Evolutionary conservation across 140 eudicot genomes (phyloP).

Genomic region (Oenanthe javanica): DNA sequence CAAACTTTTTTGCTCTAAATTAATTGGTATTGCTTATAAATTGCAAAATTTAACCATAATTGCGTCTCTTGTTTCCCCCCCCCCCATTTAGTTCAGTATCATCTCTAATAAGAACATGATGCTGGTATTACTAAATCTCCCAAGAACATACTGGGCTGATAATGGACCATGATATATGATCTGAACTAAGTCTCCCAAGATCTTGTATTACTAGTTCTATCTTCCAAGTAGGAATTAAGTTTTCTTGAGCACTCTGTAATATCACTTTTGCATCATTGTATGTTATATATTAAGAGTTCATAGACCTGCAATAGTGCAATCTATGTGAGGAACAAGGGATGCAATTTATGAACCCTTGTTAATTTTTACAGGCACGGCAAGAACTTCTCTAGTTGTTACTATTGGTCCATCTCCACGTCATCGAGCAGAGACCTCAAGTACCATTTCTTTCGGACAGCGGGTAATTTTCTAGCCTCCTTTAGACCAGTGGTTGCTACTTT

Average conservation of each 20-base stretch:
- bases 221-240: not conserved
- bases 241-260: not conserved
- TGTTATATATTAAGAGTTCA: not conserved
- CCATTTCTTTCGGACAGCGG: constrained; percentile 94
- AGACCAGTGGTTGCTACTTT: not conserved
- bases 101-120: not conserved
- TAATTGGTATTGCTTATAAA: not conserved
- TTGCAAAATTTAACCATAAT: not conserved
- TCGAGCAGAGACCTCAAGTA: constrained; percentile 90
- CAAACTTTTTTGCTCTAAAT: not conserved
- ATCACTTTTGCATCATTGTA: not conserved
- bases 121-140: not conserved
- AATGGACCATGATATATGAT: not conserved
- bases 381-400: constrained; percentile 86
- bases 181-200: not conserved
- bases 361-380: constrained; percentile 65
- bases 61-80: not conserved
- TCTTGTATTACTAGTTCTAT: not conserved
- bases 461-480: constrained; percentile 25
- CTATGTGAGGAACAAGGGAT: not conserved
- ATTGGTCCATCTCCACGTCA: constrained; percentile 97
- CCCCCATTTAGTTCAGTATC: not conserved
- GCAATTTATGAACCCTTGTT: not conserved
- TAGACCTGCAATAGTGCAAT: not conserved
- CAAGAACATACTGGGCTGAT: not conserved